Base-by-base conservation (phyloP, 2,329 filamentous ascomycete genomes). In the Apiospora saccharicola region DNA sequence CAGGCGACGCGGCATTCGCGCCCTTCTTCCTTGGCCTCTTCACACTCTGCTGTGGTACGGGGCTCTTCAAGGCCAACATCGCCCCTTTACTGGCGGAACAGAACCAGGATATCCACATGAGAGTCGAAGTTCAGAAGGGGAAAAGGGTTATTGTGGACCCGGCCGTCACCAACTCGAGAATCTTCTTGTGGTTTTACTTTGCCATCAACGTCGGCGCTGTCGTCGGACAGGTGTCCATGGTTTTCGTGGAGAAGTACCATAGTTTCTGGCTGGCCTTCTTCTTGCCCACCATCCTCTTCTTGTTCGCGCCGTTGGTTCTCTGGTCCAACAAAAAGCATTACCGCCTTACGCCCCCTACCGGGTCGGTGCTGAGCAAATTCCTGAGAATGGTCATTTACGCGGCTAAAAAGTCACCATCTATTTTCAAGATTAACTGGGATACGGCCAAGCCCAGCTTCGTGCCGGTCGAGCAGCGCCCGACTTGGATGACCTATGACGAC, bases 51-150 rank as follows among this genome's bases (percentile, higher is more conserved):
- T 87, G 46, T 43, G 93, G 93, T 61, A 94, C 92, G 1, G 93
- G 93, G 74, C 92, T 93, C 78, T 94, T 95, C 88, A 96, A 95
- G 85, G 89, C 91, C 75, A 95, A 95, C 78, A 92, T 95, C 61
- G 90, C 91, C 0, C 91, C 92, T 0, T 83, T 94, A 24, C 89
- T 94, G 71, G 91, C 91, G 26, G 92, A 94, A 77, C 92, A 94
- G 81, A 91, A 92, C 80, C 86, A 85, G 46, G 88, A 90, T 72
- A 86, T 85, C 4, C 87, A 85, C 73, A 87, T 90, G 75, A 87
- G 86, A 69, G 86, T 93, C 71, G 85, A 88, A 75, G 87, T 85
- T 2, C 83, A 85, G 53, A 82, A 83, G 22, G 92, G 92, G 71
- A 88, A 93, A 82, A 90, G 90, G 26, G 90, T 93, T 74, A 92